Percentiles rank a stretch among this genome's conserved stretches.
Conservation (phyloP, 1,284 basidiomycete genomes). For the Trametes versicolor region DNA sequence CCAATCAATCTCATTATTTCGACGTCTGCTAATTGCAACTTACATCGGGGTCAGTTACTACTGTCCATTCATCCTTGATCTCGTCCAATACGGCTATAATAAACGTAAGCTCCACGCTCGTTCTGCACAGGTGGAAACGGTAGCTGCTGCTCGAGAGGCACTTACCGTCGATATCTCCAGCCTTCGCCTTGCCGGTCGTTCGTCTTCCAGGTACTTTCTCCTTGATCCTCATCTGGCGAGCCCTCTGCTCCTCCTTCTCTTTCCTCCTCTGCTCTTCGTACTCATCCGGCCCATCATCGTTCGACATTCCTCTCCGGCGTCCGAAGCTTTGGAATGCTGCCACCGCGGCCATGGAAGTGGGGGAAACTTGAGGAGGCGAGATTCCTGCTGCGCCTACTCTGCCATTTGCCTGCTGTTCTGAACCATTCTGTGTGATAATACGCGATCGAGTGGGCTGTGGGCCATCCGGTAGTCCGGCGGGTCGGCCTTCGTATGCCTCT, state of each 20-base stretch:
- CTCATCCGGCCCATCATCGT: constrained; percentile 54
- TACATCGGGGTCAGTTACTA: constrained; percentile 87
- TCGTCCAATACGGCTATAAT: constrained; percentile 80
- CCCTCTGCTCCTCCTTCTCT: constrained; percentile 68
- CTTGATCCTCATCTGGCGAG: constrained; percentile 69
- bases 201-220: constrained; percentile 71
- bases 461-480: constrained; percentile 34
- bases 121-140: background rate
- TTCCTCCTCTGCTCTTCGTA: constrained; percentile 61
- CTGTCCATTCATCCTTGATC: constrained; percentile 91
- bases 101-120: constrained; percentile 14
- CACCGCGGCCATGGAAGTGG: constrained; percentile 64
- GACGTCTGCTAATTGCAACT: constrained; percentile 41
- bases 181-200: constrained; percentile 60
- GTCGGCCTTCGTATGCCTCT: constrained; percentile 41
- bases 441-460: constrained; percentile 33
- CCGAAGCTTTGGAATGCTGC: constrained; percentile 73
- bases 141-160: constrained; percentile 7
- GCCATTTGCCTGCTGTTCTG: constrained; percentile 30
- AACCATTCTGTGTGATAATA: constrained; percentile 35
- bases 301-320: constrained; percentile 63
- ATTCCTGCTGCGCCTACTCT: constrained; percentile 19
- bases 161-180: constrained; percentile 83
- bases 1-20: constrained; percentile 29
- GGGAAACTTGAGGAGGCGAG: constrained; percentile 42